Percentiles rank a stretch among this genome's conserved stretches.
phyloP scores from a whole-genome alignment of 768 basidiomycete genomes.

The Mycena venus region DNA sequence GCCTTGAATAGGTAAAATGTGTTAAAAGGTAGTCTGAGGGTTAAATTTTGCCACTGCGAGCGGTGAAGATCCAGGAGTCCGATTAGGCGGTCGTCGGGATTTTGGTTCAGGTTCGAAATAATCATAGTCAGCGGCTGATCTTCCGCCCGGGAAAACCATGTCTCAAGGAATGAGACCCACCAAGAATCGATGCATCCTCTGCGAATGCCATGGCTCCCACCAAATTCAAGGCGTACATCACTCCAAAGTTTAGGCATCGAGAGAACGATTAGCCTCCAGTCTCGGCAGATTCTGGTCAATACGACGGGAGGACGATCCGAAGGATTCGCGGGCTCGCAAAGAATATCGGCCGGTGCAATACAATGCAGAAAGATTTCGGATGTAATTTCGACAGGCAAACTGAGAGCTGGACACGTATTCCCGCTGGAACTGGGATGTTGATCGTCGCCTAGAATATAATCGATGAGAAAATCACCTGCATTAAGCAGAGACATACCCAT shows the following conservation, averaged over 20 bases:
- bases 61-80: slow-evolving; percentile 4
- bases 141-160: slow-evolving; percentile 16
- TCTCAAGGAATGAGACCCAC: slow-evolving; percentile 13
- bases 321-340: background rate
- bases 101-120: slow-evolving; percentile 6
- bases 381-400: slow-evolving; percentile 25
- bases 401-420: background rate
- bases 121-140: slow-evolving; percentile 1
- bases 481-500: no score
- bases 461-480: no score
- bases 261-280: slow-evolving; percentile 18
- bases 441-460: background rate
- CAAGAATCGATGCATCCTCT: slow-evolving; percentile 8
- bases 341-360: background rate
- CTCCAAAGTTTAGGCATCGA: slow-evolving; percentile 8
- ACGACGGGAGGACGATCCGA: background rate
- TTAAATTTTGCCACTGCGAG: slow-evolving; percentile 3
- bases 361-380: slow-evolving; percentile 19
- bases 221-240: slow-evolving; percentile 4
- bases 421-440: background rate
- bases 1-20: background rate
- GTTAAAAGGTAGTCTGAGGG: slow-evolving; percentile 15
- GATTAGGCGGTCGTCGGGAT: slow-evolving; percentile 1
- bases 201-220: background rate
- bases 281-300: slow-evolving; percentile 6